Evolutionary conservation across 164 flowering plant genomes (phyloP).

Genomic region (Berberis vulgaris): DNA sequence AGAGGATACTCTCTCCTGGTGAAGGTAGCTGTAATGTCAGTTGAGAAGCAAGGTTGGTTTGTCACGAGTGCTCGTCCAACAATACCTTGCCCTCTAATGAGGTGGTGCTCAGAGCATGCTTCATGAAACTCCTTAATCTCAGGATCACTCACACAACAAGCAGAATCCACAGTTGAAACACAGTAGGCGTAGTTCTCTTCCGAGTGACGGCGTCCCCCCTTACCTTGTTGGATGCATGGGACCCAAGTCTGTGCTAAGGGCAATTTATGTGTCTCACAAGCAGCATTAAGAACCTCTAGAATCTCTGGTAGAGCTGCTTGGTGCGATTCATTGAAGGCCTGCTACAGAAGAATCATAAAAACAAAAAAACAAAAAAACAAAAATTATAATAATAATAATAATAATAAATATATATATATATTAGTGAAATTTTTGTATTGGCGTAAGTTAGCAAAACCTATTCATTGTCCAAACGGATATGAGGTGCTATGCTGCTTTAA

Average conservation of each 20-base stretch:
- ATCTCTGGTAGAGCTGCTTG: slow-evolving; percentile 56
- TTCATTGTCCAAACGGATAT: no score
- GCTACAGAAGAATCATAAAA: slow-evolving; percentile 12
- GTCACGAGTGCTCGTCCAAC: slow-evolving; percentile 67
- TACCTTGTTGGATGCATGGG: slow-evolving; percentile 59
- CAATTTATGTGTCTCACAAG: slow-evolving; percentile 62
- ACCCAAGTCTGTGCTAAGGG: slow-evolving; percentile 94
- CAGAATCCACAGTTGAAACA: slow-evolving; percentile 66
- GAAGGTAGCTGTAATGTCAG: slow-evolving; percentile 37
- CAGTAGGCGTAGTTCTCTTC: slow-evolving; percentile 51
- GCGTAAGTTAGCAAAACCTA: no score
- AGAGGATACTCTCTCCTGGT: slow-evolving; percentile 72
- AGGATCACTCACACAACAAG: slow-evolving; percentile 54
- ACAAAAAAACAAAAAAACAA: not conserved
- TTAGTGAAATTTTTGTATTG: no score
- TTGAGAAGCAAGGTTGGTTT: slow-evolving; percentile 68
- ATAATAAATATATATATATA: not conserved
- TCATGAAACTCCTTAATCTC: slow-evolving; percentile 49
- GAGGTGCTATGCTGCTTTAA: no score
- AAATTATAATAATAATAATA: not conserved
- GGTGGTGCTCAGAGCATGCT: slow-evolving; percentile 88
- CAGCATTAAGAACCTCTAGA: slow-evolving; percentile 43
- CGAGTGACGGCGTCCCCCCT: slow-evolving; percentile 62
- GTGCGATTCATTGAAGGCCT: slow-evolving; percentile 34
- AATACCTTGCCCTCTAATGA: slow-evolving; percentile 74